Evolutionary conservation across 164 flowering plant species (phyloP).

Genomic region (Cinnamomum chago): DNA sequence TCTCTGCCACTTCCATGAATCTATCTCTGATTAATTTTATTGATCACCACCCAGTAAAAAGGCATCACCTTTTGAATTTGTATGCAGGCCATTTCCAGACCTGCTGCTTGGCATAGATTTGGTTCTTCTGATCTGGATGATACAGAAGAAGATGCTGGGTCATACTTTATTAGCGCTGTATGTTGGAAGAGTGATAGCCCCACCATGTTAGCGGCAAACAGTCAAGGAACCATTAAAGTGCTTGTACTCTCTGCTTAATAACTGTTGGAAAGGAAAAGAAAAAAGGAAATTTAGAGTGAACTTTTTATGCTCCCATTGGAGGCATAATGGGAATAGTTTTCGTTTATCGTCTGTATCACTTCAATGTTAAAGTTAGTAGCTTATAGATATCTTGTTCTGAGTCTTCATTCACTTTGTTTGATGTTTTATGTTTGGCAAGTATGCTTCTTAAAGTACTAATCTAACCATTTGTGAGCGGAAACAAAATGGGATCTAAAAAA

Average conservation of each 20-base stretch:
- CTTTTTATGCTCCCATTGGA: background rate
- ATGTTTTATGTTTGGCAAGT: no score
- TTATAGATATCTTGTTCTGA: no score
- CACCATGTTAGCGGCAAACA: constrained; percentile 85
- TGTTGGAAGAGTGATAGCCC: constrained; percentile 98
- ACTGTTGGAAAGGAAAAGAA: background rate
- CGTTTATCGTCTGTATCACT: no score
- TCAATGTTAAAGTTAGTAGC: no score
- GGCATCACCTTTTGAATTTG: background rate
- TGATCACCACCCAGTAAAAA: background rate
- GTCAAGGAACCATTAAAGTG: constrained; percentile 95
- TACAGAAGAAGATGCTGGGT: constrained; percentile 63
- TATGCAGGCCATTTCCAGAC: constrained; percentile 82
- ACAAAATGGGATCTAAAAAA: no score
- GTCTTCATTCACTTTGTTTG: no score
- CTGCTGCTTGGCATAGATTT: constrained; percentile 82
- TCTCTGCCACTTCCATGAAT: no score
- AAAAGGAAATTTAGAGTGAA: background rate
- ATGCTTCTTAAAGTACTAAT: no score
- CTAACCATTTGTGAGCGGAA: no score
- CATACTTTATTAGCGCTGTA: constrained; percentile 90
- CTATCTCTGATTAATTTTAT: background rate
- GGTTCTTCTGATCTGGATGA: constrained; percentile 70
- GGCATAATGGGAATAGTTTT: background rate
- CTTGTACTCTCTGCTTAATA: constrained; percentile 72